A percentile compares a stretch with the other conserved stretches of the same genome.
These are phyloP conservation scores for Spathaspora hagerdaliae DNA, from an alignment of 805 yeast genomes.

Conservation along the genomic window DNA sequence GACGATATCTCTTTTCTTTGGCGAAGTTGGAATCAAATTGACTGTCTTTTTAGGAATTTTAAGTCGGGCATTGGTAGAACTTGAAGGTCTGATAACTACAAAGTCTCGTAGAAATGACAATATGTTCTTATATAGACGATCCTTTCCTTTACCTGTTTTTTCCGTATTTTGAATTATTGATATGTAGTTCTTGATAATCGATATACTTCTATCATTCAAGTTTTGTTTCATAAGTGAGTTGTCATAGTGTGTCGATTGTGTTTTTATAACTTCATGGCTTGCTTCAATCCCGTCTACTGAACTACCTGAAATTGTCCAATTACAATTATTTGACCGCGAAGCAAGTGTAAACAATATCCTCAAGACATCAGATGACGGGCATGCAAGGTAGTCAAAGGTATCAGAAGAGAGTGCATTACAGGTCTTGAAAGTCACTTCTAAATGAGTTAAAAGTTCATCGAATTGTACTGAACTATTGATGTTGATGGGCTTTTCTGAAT, in stretches of 20 bases:
- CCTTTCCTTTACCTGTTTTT: background rate
- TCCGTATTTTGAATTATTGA: background rate
- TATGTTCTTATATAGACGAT: slow-evolving; percentile 1
- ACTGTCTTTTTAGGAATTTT: background rate
- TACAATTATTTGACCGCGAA: slow-evolving; percentile 21
- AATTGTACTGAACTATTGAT: slow-evolving; percentile 24
- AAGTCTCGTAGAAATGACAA: background rate
- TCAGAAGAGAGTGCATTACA: background rate
- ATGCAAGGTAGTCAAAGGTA: background rate
- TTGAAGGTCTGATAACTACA: background rate
- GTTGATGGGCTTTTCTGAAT: slow-evolving; percentile 11
- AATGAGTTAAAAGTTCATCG: slow-evolving; percentile 22
- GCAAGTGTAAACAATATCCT: slow-evolving; percentile 30
- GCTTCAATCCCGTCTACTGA: slow-evolving; percentile 17
- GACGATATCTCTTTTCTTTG: slow-evolving; percentile 1
- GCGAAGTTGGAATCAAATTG: background rate
- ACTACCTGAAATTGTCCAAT: slow-evolving; percentile 19
- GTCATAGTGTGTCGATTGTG: slow-evolving; percentile 17
- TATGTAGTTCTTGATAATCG: background rate
- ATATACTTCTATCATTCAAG: slow-evolving; percentile 16
- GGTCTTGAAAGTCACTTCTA: slow-evolving; percentile 15
- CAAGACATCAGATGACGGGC: slow-evolving; percentile 23
- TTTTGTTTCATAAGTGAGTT: slow-evolving; percentile 14
- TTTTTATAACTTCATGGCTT: slow-evolving; percentile 16
- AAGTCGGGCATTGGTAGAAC: background rate